Conservation (phyloP, 2,329 filamentous ascomycete genomes). For the Colletotrichum navitas region DNA sequence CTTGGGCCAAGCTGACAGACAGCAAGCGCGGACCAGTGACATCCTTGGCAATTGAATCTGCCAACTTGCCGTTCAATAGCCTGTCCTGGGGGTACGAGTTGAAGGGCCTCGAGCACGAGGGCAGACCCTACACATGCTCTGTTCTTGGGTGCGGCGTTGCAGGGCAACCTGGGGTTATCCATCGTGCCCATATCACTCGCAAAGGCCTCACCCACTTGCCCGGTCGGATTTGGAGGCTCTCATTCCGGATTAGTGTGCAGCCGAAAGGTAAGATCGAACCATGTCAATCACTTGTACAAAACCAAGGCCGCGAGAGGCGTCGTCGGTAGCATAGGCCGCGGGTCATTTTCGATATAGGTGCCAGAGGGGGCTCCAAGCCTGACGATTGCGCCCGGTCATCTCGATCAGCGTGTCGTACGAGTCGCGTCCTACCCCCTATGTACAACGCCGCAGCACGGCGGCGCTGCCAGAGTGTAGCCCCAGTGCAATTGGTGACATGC, state of each 20-base stretch:
- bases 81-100: background rate
- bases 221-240: constrained; percentile 20
- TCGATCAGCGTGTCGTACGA: constrained; percentile 37
- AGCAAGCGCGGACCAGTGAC: constrained; percentile 4
- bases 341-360: background rate
- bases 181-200: constrained; percentile 5
- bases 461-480: constrained; percentile 36
- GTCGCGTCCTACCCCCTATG: constrained; percentile 21
- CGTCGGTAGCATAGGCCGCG: background rate
- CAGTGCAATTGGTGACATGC: constrained; percentile 39
- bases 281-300: background rate
- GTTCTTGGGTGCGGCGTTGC: background rate
- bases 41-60: constrained; percentile 2
- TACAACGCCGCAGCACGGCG: constrained; percentile 8
- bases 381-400: constrained; percentile 27
- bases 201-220: constrained; percentile 1
- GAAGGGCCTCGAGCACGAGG: constrained; percentile 4
- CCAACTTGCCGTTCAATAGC: background rate
- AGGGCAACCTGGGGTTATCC: background rate
- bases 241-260: constrained; percentile 16
- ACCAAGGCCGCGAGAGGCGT: constrained; percentile 2
- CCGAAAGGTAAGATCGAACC: background rate
- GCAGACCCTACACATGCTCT: background rate
- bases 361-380: background rate
- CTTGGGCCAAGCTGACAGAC: constrained; percentile 10